Conservation (phyloP, 495 filamentous ascomycete species). For the Penicillium alfredii region DNA sequence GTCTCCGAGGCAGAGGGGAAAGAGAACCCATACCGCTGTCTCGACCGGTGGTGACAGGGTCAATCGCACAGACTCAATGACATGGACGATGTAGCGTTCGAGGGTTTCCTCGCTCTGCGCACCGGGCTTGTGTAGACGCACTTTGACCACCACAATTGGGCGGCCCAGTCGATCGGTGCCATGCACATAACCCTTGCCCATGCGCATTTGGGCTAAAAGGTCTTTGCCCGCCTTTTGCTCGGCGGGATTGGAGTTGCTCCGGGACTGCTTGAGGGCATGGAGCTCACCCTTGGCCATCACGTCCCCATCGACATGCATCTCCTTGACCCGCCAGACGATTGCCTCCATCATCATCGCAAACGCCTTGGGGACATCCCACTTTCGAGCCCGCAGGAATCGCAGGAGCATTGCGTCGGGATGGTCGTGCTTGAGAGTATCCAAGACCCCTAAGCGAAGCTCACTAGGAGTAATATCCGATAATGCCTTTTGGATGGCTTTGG, state of each 20-base stretch:
- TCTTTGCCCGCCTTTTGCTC: constrained; percentile 63
- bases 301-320: constrained; percentile 76
- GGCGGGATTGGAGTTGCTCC: constrained; percentile 43
- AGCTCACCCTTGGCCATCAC: constrained; percentile 73
- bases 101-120: constrained; percentile 77
- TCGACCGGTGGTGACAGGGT: constrained; percentile 70
- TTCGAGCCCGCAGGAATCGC: constrained; percentile 84
- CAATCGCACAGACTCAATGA: constrained; percentile 83
- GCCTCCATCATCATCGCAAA: constrained; percentile 87
- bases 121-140: constrained; percentile 72
- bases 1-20: background rate
- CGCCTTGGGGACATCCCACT: constrained; percentile 89
- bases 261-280: constrained; percentile 51
- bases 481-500: constrained; percentile 25
- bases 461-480: constrained; percentile 51
- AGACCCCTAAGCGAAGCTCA: constrained; percentile 67
- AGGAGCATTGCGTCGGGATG: constrained; percentile 85
- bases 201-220: constrained; percentile 75
- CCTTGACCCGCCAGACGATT: constrained; percentile 77
- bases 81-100: constrained; percentile 83
- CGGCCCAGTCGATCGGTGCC: constrained; percentile 75
- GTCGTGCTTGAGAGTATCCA: constrained; percentile 86
- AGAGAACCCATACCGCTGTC: constrained; percentile 63
- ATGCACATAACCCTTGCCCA: constrained; percentile 90
- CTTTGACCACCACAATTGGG: constrained; percentile 77